Conservation (phyloP, 192 early-diverging fungal genomes). For the Backusella luteola region DNA sequence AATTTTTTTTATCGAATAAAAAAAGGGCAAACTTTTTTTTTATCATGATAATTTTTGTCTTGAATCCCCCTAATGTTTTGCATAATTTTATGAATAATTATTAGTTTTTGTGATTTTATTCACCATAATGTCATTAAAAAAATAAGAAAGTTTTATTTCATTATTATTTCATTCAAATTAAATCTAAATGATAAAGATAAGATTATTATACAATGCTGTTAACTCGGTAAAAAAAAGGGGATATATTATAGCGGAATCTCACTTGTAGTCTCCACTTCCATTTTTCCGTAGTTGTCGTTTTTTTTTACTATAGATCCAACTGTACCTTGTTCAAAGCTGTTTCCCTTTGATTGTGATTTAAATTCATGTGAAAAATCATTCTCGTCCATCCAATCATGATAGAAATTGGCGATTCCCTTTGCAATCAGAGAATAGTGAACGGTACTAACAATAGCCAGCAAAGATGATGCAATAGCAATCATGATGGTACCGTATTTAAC, state of each 20-base stretch:
- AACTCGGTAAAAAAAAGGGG: neutral
- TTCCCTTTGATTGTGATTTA: neutral
- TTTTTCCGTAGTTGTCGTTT: neutral
- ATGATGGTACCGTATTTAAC: neutral
- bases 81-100: no score
- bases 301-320: neutral
- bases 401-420: neutral
- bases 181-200: no score
- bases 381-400: constrained; percentile 1
- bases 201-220: neutral
- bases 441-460: neutral
- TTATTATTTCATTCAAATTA: no score
- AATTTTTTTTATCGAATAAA: no score
- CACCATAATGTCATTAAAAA: neutral
- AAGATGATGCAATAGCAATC: neutral
- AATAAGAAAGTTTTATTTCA: neutral
- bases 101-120: no score
- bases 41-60: no score
- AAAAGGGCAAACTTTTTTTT: no score
- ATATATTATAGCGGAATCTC: neutral
- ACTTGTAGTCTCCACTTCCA: neutral
- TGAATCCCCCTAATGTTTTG: no score
- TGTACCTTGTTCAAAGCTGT: no score
- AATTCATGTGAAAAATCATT: neutral
- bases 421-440: neutral